These are phyloP conservation scores for Psophocarpus tetragonolobus DNA, from an alignment of 306 rosid species.

Conservation along the genomic window DNA sequence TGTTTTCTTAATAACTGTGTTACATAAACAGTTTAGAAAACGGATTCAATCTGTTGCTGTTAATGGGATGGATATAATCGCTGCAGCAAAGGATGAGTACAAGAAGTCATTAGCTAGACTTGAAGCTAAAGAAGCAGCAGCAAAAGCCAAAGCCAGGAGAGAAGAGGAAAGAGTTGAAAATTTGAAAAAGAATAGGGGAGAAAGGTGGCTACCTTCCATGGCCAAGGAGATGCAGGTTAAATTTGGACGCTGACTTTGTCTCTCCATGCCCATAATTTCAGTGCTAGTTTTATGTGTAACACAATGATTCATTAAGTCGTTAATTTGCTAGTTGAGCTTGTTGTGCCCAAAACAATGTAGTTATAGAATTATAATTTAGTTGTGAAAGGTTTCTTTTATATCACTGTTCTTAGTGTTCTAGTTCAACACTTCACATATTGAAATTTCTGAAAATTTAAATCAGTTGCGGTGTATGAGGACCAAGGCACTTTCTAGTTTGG, in stretches of 20 bases:
- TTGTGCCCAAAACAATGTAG: conserved; percentile 9
- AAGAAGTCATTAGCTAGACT: conserved; percentile 65
- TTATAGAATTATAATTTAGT: neutral
- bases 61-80: conserved; percentile 59
- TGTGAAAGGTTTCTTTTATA: neutral
- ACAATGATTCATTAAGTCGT: conserved; percentile 2
- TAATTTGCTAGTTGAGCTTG: conserved; percentile 22
- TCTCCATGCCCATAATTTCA: conserved; percentile 13
- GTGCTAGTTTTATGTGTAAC: conserved; percentile 26
- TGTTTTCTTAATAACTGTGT: conserved; percentile 25
- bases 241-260: neutral
- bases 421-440: neutral
- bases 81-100: conserved; percentile 56
- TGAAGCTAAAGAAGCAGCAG: conserved; percentile 70
- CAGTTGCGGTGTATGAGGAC: neutral
- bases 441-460: neutral
- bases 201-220: conserved; percentile 88
- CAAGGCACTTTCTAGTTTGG: neutral
- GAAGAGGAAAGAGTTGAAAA: conserved; percentile 79
- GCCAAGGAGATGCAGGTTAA: conserved; percentile 62
- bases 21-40: conserved; percentile 58
- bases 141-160: conserved; percentile 65
- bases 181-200: conserved; percentile 84
- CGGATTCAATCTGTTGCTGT: conserved; percentile 57
- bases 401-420: neutral